These are phyloP conservation scores for Ophiostoma sp. DNA, from an alignment of 2,329 filamentous ascomycete genomes.

Conservation along the genomic window DNA sequence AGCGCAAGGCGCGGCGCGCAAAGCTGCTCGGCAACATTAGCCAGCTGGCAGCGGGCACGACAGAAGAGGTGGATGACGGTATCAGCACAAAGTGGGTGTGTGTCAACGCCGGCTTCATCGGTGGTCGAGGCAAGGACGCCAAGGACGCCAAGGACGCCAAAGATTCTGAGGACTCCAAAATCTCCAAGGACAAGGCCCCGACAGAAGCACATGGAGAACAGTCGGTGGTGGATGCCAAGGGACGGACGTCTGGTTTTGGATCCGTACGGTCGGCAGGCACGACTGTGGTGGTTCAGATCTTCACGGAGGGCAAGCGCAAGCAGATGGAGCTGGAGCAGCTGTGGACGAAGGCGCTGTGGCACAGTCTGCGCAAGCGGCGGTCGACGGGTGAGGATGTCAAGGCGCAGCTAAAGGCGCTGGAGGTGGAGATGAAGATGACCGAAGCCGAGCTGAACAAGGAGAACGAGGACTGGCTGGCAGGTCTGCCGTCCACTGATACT, in stretches of 20 bases:
- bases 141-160: neutral
- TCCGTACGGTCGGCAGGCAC: constrained; percentile 40
- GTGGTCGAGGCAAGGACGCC: constrained; percentile 41
- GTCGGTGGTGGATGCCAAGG: constrained; percentile 33
- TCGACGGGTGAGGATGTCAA: constrained; percentile 18
- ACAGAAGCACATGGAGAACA: neutral
- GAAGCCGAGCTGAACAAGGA: neutral
- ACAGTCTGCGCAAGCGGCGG: constrained; percentile 25
- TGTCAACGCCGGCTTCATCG: constrained; percentile 73
- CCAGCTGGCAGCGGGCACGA: neutral
- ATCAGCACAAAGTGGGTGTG: constrained; percentile 95
- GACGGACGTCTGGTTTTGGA: constrained; percentile 73
- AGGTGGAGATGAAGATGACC: neutral
- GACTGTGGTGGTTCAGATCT: constrained; percentile 53
- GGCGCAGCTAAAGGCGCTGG: neutral
- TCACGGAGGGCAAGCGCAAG: constrained; percentile 48
- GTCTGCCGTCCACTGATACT: neutral
- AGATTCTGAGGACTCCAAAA: neutral
- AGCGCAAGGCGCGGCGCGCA: constrained; percentile 72
- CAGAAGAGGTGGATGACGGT: constrained; percentile 67
- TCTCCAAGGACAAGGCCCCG: too few species aligned
- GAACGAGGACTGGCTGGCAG: neutral
- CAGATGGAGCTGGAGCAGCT: constrained; percentile 51
- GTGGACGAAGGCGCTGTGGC: constrained; percentile 43
- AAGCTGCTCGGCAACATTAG: constrained; percentile 69